Percentiles rank a stretch among this genome's conserved stretches.
phyloP scores from a whole-genome alignment of 805 yeast genomes.

The Ogataea sp. region DNA sequence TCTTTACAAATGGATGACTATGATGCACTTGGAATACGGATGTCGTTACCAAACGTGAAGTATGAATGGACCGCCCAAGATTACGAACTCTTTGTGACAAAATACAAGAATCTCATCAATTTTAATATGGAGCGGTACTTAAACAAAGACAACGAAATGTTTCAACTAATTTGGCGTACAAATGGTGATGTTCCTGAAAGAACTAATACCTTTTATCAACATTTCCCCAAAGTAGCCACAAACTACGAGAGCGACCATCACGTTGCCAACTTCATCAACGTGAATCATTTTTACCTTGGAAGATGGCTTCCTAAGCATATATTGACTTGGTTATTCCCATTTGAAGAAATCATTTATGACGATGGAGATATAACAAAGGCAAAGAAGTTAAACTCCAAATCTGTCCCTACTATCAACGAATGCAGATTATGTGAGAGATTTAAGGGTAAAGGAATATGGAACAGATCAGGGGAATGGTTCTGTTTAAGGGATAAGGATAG shows the following conservation, averaged over 20 bases:
- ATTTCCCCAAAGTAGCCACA: conserved; percentile 24
- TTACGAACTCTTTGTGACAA: conserved; percentile 2
- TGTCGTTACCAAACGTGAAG: background rate
- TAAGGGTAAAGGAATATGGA: conserved; percentile 20
- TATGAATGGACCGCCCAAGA: background rate
- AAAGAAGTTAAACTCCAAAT: conserved; percentile 19
- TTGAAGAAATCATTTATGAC: conserved; percentile 12
- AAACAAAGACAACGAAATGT: conserved; percentile 20
- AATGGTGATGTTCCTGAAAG: conserved; percentile 21
- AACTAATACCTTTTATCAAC: conserved; percentile 20
- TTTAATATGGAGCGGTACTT: conserved; percentile 10
- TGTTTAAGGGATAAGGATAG: conserved; percentile 10
- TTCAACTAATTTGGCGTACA: conserved; percentile 19
- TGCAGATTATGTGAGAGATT: conserved; percentile 21
- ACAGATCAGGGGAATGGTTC: conserved; percentile 22
- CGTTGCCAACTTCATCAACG: conserved; percentile 16
- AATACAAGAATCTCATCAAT: conserved; percentile 5
- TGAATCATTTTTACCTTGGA: conserved; percentile 24
- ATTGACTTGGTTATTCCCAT: conserved; percentile 18
- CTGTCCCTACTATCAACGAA: conserved; percentile 23
- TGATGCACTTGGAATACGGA: conserved; percentile 5
- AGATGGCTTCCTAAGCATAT: conserved; percentile 25
- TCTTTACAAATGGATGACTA: conserved; percentile 16
- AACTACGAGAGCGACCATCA: conserved; percentile 25
- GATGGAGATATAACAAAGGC: background rate